These are phyloP conservation scores for Danielia oregonensis DNA, from an alignment of 805 yeast species.

Conservation along the genomic window DNA sequence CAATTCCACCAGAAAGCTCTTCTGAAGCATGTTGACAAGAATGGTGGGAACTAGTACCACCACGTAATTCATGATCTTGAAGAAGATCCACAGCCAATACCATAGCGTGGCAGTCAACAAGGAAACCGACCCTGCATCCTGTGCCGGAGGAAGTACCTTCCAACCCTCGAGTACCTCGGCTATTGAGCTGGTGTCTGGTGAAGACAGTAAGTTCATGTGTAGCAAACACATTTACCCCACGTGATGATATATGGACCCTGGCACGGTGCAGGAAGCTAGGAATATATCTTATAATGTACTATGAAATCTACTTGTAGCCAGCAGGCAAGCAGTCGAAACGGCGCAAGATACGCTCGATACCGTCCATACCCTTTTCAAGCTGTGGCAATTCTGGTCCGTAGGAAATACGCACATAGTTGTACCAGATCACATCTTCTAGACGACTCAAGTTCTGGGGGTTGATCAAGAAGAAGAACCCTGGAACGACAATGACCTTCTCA, in stretches of 20 bases:
- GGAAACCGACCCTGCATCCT: neutral
- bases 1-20: constrained; percentile 47
- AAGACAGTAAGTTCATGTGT: too few relatives aligned
- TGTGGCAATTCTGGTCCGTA: constrained; percentile 56
- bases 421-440: constrained; percentile 56
- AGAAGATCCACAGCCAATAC: constrained; percentile 20
- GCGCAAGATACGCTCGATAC: constrained; percentile 47
- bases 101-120: constrained; percentile 5
- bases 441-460: constrained; percentile 48
- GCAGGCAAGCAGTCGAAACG: constrained; percentile 43
- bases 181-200: too few relatives aligned
- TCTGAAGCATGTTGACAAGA: constrained; percentile 30
- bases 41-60: constrained; percentile 10
- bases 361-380: constrained; percentile 55
- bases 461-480: constrained; percentile 59
- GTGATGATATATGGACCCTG: too few relatives aligned
- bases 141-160: neutral
- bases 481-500: constrained; percentile 57
- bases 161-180: too few relatives aligned
- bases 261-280: too few relatives aligned
- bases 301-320: too few relatives aligned
- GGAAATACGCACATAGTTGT: constrained; percentile 54
- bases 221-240: too few relatives aligned
- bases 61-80: constrained; percentile 14
- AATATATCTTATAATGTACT: too few relatives aligned